Conservation (phyloP, 345 rosid genomes). For the thale cress (Arabidopsis thaliana) region DNA sequence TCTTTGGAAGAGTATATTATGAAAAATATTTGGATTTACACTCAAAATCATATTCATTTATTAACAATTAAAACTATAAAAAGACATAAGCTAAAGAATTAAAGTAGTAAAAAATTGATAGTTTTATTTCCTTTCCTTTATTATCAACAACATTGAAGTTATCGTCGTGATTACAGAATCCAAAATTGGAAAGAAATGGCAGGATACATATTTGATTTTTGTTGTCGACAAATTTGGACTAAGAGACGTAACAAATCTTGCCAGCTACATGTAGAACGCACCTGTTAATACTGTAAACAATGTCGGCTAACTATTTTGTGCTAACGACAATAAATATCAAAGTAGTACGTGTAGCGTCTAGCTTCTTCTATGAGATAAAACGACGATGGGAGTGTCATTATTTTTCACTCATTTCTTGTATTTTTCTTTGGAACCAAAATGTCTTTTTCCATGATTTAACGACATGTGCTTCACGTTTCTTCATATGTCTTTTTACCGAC, state of each 20-base stretch:
- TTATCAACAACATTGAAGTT: constrained; percentile 5
- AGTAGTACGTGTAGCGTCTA: constrained; percentile 29
- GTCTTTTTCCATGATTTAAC: constrained; percentile 26
- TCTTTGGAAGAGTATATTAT: neutral
- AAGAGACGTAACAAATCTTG: constrained; percentile 34
- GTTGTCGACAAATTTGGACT: constrained; percentile 29
- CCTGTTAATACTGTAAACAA: constrained; percentile 3
- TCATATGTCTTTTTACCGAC: constrained; percentile 13
- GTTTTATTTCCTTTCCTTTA: constrained; percentile 7
- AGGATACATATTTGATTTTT: constrained; percentile 7
- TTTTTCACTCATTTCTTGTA: constrained; percentile 23
- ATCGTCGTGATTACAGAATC: neutral
- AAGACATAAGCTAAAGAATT: neutral
- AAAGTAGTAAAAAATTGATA: neutral
- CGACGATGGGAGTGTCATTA: constrained; percentile 28
- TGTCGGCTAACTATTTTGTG: constrained; percentile 20
- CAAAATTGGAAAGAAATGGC: constrained; percentile 27
- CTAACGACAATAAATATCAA: constrained; percentile 23
- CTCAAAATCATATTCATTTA: neutral
- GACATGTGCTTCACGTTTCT: constrained; percentile 38
- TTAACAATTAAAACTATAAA: neutral
- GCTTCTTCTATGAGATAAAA: constrained; percentile 22
- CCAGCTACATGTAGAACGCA: constrained; percentile 29
- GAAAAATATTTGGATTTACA: neutral
- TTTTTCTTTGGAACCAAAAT: constrained; percentile 29